A percentile compares a stretch with the other conserved stretches of the same genome.
These are phyloP conservation scores for Moricandia arvensis DNA, from an alignment of 345 rosid genomes.

Conservation along the genomic window DNA sequence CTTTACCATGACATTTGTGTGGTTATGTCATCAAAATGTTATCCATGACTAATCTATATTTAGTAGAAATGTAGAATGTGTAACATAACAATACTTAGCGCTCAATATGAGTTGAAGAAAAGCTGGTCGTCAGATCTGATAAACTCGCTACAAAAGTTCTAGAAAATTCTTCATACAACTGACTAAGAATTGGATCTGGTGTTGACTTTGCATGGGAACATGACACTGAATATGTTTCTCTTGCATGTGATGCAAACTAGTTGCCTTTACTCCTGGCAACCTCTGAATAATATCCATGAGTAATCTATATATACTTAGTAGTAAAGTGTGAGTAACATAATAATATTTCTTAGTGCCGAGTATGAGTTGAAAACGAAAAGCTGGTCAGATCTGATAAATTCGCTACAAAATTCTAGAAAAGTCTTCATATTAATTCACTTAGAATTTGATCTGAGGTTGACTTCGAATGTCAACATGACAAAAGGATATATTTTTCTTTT, in stretches of 20 bases:
- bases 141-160: neutral
- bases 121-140: constrained; percentile 12
- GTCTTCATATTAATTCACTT: neutral
- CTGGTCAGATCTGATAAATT: neutral
- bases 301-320: neutral
- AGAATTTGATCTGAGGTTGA: neutral
- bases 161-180: neutral
- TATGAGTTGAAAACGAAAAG: neutral
- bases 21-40: neutral
- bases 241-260: constrained; percentile 23
- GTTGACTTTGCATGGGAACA: constrained; percentile 23
- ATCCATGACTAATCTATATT: neutral
- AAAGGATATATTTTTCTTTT: neutral
- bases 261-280: constrained; percentile 28
- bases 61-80: neutral
- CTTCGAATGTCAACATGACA: neutral
- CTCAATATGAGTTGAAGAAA: constrained; percentile 1
- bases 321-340: neutral
- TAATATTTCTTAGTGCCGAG: neutral
- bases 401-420: neutral
- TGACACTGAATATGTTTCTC: constrained; percentile 23
- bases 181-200: constrained; percentile 12
- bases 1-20: no score
- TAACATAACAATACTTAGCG: neutral
- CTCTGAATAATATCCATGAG: constrained; percentile 1